Conservation (phyloP, 169 alveolate genomes). For the Cardiosporidium cionae region DNA sequence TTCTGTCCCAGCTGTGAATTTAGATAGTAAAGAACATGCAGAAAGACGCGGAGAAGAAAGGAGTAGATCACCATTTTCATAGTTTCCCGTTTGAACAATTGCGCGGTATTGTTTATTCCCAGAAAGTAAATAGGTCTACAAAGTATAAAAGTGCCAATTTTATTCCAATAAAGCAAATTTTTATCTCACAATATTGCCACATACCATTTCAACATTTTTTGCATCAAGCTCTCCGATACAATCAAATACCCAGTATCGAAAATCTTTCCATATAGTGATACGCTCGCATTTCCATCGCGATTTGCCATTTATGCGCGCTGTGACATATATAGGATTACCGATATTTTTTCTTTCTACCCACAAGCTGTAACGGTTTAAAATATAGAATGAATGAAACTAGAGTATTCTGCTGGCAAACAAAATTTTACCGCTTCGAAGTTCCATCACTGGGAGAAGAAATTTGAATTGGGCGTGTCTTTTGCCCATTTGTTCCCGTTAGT, state of each 20-base stretch:
- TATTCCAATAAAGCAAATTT: not conserved
- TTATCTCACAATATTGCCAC: not conserved
- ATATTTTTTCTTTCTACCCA: conserved; percentile 57
- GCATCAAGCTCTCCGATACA: conserved; percentile 59
- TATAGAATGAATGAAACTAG: conserved; percentile 24
- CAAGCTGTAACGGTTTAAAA: conserved; percentile 19
- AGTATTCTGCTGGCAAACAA: conserved; percentile 32
- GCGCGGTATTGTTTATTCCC: conserved; percentile 48
- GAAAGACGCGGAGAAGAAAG: not conserved
- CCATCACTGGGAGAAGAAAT: conserved; percentile 58
- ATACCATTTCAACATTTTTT: conserved; percentile 41
- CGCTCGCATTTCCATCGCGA: conserved; percentile 75
- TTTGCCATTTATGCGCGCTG: conserved; percentile 53
- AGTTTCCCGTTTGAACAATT: conserved; percentile 42
- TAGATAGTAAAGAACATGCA: not conserved
- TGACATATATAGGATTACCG: conserved; percentile 65
- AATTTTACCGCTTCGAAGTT: conserved; percentile 51
- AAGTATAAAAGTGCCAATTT: not conserved
- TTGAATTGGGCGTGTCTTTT: conserved; percentile 61
- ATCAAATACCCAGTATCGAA: conserved; percentile 76
- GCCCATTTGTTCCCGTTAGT: conserved; percentile 50
- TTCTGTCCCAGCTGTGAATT: conserved; percentile 36
- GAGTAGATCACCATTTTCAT: conserved; percentile 28
- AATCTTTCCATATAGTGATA: conserved; percentile 67
- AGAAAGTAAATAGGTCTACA: conserved; percentile 37